Evolutionary conservation across 768 basidiomycete species (phyloP).

Genomic region (Tylopilus rubrobrunneus): DNA sequence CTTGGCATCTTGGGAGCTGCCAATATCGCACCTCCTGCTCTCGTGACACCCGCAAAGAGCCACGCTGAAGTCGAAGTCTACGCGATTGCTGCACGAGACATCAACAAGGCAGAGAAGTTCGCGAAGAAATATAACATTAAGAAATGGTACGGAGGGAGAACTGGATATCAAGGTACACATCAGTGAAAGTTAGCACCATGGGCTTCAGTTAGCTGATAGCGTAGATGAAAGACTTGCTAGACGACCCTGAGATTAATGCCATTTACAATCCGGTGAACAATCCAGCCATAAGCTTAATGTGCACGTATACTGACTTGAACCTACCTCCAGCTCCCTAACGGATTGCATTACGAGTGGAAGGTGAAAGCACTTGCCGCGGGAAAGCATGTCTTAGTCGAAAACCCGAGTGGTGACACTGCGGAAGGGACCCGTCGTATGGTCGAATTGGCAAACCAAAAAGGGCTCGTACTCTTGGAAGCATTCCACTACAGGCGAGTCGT

Average conservation of each 20-base stretch:
- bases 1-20: slow-evolving; percentile 54
- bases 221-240: slow-evolving; percentile 38
- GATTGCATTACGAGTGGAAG: slow-evolving; percentile 63
- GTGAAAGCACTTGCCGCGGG: slow-evolving; percentile 58
- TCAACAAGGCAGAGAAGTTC: slow-evolving; percentile 41
- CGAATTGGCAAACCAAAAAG: slow-evolving; percentile 43
- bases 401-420: slow-evolving; percentile 50
- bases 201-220: background rate
- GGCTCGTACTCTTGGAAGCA: slow-evolving; percentile 55
- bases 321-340: slow-evolving; percentile 47
- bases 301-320: background rate
- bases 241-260: slow-evolving; percentile 50
- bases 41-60: slow-evolving; percentile 47
- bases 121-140: slow-evolving; percentile 53
- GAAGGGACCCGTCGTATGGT: slow-evolving; percentile 52
- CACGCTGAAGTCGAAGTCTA: slow-evolving; percentile 55
- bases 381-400: slow-evolving; percentile 64
- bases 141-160: slow-evolving; percentile 45
- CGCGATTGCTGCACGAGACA: slow-evolving; percentile 58
- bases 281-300: background rate
- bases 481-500: slow-evolving; percentile 49
- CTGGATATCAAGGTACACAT: slow-evolving; percentile 48
- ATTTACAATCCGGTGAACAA: slow-evolving; percentile 53
- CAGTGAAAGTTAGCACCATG: no score
- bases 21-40: slow-evolving; percentile 46